A percentile compares a stretch with the other conserved stretches of the same genome.
Evolutionary conservation across 768 basidiomycete genomes (phyloP).

Genomic region (Mycena pura): DNA sequence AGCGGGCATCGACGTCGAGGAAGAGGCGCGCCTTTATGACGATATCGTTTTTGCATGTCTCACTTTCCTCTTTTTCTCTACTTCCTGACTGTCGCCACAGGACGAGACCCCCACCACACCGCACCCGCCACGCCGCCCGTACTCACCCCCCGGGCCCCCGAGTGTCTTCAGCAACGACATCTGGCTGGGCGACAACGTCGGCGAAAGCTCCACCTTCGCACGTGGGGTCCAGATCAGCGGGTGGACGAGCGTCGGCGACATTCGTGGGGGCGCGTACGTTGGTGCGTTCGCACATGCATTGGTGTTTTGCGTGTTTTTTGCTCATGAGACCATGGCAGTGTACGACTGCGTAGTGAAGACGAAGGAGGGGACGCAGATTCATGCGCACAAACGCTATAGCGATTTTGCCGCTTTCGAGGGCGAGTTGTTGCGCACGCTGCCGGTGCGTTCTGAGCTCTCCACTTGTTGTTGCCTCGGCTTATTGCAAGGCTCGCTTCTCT

Average conservation of each 20-base stretch:
- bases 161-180: conserved; percentile 75
- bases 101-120: conserved; percentile 11
- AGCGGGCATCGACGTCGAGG: conserved; percentile 67
- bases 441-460: too few relatives aligned
- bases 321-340: conserved; percentile 43
- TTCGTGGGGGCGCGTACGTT: conserved; percentile 66
- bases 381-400: conserved; percentile 71
- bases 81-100: background rate
- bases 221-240: conserved; percentile 70
- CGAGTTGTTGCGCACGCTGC: conserved; percentile 56
- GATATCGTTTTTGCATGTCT: conserved; percentile 58
- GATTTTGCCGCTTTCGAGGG: conserved; percentile 64
- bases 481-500: too few relatives aligned
- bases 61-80: background rate
- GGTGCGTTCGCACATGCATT: conserved; percentile 40
- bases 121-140: conserved; percentile 29
- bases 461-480: too few relatives aligned
- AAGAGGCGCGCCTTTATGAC: conserved; percentile 71
- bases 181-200: conserved; percentile 68
- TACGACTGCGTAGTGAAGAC: conserved; percentile 76
- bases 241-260: conserved; percentile 78
- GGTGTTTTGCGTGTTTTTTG: background rate
- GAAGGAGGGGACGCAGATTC: conserved; percentile 70
- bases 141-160: conserved; percentile 44
- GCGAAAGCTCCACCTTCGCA: conserved; percentile 62